Evolutionary conservation across 2,329 filamentous ascomycete genomes (phyloP).

Genomic region (Xylaria sp.): DNA sequence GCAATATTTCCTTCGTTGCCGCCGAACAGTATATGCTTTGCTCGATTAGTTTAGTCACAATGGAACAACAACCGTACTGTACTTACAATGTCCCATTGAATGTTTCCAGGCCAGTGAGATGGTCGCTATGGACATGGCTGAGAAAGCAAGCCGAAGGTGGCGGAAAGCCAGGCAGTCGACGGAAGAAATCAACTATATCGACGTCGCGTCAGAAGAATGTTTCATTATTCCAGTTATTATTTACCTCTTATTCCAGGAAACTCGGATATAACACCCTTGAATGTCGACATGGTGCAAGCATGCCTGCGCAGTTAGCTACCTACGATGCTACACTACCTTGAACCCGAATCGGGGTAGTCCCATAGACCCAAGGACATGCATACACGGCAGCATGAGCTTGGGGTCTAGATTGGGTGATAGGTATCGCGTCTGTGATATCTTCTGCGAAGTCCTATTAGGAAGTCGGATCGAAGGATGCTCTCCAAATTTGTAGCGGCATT

Average conservation of each 20-base stretch:
- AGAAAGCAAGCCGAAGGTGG: conserved; percentile 86
- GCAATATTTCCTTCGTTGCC: conserved; percentile 81
- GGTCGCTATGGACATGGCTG: conserved; percentile 92
- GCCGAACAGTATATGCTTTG: conserved; percentile 83
- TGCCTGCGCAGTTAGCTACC: neutral
- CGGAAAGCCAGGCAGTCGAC: conserved; percentile 59
- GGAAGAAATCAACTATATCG: conserved; percentile 81
- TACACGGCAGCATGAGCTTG: neutral
- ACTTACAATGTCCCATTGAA: conserved; percentile 77
- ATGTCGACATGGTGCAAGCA: conserved; percentile 74
- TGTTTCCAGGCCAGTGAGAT: conserved; percentile 81
- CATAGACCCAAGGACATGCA: no score
- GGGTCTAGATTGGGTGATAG: neutral
- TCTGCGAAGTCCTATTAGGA: no score
- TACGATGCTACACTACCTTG: neutral
- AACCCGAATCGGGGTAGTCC: neutral
- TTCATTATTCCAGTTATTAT: conserved; percentile 35
- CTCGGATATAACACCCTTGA: conserved; percentile 76
- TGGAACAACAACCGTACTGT: conserved; percentile 27
- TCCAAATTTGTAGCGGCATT: neutral
- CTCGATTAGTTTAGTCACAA: neutral
- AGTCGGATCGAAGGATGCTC: no score
- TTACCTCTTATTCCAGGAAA: conserved; percentile 80
- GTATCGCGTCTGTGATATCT: no score
- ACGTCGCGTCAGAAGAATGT: neutral